phyloP scores from a whole-genome alignment of 1,284 basidiomycete species.

The Pascua guehoae region DNA sequence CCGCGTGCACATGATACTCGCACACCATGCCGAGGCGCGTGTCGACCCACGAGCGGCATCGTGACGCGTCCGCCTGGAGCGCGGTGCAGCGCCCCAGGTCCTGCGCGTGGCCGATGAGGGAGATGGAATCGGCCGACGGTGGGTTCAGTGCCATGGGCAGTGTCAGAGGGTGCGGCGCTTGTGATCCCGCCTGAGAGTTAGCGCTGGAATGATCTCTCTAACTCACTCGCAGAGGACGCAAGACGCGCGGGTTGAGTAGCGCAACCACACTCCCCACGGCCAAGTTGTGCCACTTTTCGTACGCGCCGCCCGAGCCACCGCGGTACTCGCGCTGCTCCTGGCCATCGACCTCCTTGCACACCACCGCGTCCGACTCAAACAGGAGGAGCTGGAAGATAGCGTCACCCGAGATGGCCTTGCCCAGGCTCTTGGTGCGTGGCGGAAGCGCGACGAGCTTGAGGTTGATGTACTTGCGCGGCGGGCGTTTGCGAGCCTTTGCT shows the following conservation, averaged over 20 bases:
- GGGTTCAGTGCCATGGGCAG: constrained; percentile 87
- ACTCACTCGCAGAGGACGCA: constrained; percentile 75
- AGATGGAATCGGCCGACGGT: constrained; percentile 69
- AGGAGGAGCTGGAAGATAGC: constrained; percentile 76
- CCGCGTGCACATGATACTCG: constrained; percentile 79
- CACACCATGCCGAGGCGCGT: constrained; percentile 70
- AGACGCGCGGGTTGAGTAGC: constrained; percentile 78
- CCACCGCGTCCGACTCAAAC: constrained; percentile 73
- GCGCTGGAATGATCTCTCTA: too few relatives aligned
- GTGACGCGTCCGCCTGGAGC: constrained; percentile 69
- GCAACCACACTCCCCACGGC: constrained; percentile 85
- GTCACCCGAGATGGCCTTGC: constrained; percentile 61
- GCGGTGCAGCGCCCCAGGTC: constrained; percentile 83
- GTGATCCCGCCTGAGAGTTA: constrained; percentile 11
- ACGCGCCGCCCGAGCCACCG: constrained; percentile 88
- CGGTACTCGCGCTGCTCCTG: constrained; percentile 59
- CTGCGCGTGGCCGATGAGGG: constrained; percentile 76
- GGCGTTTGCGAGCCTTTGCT: constrained; percentile 6
- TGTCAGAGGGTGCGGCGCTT: constrained; percentile 62
- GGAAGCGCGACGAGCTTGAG: constrained; percentile 63
- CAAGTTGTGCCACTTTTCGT: constrained; percentile 74
- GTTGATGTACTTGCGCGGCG: constrained; percentile 67
- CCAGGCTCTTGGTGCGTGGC: constrained; percentile 65
- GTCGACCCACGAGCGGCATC: constrained; percentile 83
- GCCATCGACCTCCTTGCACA: constrained; percentile 51